Evolutionary conservation across 768 basidiomycete genomes (phyloP), one percentile per base, ranked within the genome.

Genomic region (Suillus clintonianus): DNA sequence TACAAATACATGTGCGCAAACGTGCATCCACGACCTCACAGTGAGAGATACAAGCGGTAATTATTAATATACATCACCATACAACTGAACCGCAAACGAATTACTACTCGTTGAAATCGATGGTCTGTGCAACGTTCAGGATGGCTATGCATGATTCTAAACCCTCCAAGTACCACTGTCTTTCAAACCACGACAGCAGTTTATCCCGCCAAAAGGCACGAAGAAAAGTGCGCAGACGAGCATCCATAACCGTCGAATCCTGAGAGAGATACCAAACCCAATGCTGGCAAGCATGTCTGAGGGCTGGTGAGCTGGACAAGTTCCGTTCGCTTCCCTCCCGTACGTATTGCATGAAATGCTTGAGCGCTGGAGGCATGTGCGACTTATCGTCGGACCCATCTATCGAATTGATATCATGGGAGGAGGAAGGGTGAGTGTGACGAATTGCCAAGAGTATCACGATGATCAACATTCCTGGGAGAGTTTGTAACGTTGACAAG

Each of bases 131-230:
- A 11, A 24, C 0, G 5, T 10, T 15, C 15, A 41, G 24, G 0
- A 56, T 56, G 24, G 24, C 0, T 39, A 56, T 56, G 24, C 55
- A 57, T 19, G 55, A 39, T 57, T 57, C 55, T 39, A 57, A 57
- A 3, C 55, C 55, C 17, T 2, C 37, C 24, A 57, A 19, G 3
- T 39, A 27, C 55, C 55, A 57, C 7, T 57, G 55, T 13, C 36
- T 17, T 27, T 57, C 55, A 27, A 57, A 57, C 55, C 55, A 57
- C 3, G 37, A 41, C 10, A 39, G 17, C 7, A 57, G 17, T 3
- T 57, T 57, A 19, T 41, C 55, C 17, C 1, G 22, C 55, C 55
- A 57, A 19, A 57, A 57, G 37, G 37, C 24, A 27, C 37, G 22
- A 10, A 57, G 11, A 41, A 19, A 57, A 39, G 24, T 57, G 5